Evolutionary conservation across 768 basidiomycete genomes (phyloP), one percentile per base, ranked within the genome.

Genomic region (Kwoniella pini): DNA sequence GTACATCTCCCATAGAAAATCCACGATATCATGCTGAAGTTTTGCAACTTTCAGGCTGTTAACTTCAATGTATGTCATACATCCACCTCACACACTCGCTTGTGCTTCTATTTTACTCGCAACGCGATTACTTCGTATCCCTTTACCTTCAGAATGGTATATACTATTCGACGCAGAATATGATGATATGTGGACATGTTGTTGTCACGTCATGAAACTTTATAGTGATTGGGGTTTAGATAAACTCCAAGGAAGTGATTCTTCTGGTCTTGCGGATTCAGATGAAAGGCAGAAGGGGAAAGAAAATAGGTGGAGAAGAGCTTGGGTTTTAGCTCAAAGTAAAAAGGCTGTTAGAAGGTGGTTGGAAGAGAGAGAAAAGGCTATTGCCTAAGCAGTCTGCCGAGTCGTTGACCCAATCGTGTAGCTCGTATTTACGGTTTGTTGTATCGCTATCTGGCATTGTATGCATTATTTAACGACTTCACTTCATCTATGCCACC

Each of bases 1-100:
- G 90, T 85, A 17, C 46, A 19, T 42, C 36, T 45, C 31, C 40
- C 33, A 31, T 31, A 24, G 26, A n/a, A 33, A 38, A 27, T n/a
- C 12, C 26, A 12, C 6, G n/a, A 7, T 30, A 12, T 42, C 11
- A 6, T 19, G 11, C 9, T 42, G 11, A 42, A 5, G n/a, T 11
- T 19, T 11, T 42, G 19, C 6, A 19, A 13, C 9, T n/a, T 21
- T 15, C 55, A 98, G 95, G 30, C 82, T 96, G 22, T 94, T 96
- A 80, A 95, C 96, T 0, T 90, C 92, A 0, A 88, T 93, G 0
- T 96, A 95, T 72, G 88, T 91, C 0, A 76, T 93, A 15, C 94
- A 95, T 71, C 87, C 91, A 12, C 85, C 94, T 3, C 88, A 91
- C 0, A 89, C 89, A 4, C 89, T 99, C 38, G 92, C 96, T 31